Percentiles rank a stretch among this genome's conserved stretches.
Evolutionary conservation across 345 rosid genomes (phyloP).

Genomic region (Lumnitzera racemosa): DNA sequence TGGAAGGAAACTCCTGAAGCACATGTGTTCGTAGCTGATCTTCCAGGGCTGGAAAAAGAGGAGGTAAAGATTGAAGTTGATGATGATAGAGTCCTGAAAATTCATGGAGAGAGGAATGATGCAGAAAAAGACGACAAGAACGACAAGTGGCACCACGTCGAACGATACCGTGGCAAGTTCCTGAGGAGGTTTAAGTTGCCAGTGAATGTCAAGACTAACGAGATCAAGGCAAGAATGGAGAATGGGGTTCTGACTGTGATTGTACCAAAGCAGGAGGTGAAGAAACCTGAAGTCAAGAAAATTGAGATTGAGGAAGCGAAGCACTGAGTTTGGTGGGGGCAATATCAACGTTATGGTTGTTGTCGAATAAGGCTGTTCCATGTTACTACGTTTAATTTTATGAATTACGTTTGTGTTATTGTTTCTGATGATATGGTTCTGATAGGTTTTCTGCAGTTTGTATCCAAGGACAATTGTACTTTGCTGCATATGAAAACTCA

Average conservation of each 20-base stretch:
- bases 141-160: slow-evolving; percentile 41
- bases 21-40: slow-evolving; percentile 31
- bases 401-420: background rate
- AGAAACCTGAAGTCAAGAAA: slow-evolving; percentile 26
- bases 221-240: slow-evolving; percentile 34
- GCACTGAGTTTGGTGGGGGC: background rate
- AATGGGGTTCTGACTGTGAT: slow-evolving; percentile 36
- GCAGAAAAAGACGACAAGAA: slow-evolving; percentile 19
- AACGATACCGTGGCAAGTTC: slow-evolving; percentile 28
- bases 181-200: slow-evolving; percentile 40
- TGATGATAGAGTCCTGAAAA: slow-evolving; percentile 25
- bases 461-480: too few relatives aligned
- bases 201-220: slow-evolving; percentile 29
- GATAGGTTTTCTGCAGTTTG: too few relatives aligned
- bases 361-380: too few relatives aligned
- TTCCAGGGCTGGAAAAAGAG: slow-evolving; percentile 42
- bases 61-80: slow-evolving; percentile 38
- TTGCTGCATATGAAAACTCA: too few relatives aligned
- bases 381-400: background rate
- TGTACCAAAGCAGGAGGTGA: slow-evolving; percentile 28
- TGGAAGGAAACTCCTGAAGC: slow-evolving; percentile 46
- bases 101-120: slow-evolving; percentile 28
- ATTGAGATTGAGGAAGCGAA: slow-evolving; percentile 26
- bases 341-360: too few relatives aligned
- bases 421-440: too few relatives aligned